Evolutionary conservation across 208 protist species (phyloP).

Genomic region (Leishmania major): DNA sequence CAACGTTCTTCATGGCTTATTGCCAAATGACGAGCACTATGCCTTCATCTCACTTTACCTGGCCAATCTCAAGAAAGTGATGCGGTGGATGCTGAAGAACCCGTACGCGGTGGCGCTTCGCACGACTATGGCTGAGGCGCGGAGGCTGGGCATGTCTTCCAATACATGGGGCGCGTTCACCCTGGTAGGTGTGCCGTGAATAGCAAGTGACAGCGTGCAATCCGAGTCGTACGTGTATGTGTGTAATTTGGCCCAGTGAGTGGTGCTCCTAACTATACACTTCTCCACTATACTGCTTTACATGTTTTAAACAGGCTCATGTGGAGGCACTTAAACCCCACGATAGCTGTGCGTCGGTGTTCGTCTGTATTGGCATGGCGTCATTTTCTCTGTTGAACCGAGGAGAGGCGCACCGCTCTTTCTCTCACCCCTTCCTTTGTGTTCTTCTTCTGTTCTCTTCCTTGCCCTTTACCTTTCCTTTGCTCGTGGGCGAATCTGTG

Average conservation of each 20-base stretch:
- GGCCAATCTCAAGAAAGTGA: slow-evolving; percentile 41
- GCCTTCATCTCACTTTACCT: slow-evolving; percentile 66
- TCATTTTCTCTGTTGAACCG: not conserved
- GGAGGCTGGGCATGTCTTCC: slow-evolving; percentile 32
- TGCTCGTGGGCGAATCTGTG: not conserved
- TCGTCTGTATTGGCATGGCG: not conserved
- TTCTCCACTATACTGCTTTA: not conserved
- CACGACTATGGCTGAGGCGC: slow-evolving; percentile 49
- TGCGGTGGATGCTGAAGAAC: slow-evolving; percentile 47
- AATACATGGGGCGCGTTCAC: slow-evolving; percentile 77
- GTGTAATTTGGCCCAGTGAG: not conserved
- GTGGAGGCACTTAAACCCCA: not conserved
- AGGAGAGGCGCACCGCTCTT: not conserved
- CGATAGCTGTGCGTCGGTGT: not conserved
- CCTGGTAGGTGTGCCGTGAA: slow-evolving; percentile 71
- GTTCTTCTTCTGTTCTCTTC: not conserved
- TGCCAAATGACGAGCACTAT: slow-evolving; percentile 51
- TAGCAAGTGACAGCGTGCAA: not conserved
- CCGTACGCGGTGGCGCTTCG: slow-evolving; percentile 83
- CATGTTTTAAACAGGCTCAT: not conserved
- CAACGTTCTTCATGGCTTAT: slow-evolving; percentile 43
- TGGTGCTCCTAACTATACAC: not conserved
- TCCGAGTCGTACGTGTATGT: not conserved
- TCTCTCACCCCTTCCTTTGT: not conserved
- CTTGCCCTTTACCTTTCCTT: not conserved